Evolutionary conservation across 257 asterid genomes (phyloP).

Genomic region (Fraxinus anomala): DNA sequence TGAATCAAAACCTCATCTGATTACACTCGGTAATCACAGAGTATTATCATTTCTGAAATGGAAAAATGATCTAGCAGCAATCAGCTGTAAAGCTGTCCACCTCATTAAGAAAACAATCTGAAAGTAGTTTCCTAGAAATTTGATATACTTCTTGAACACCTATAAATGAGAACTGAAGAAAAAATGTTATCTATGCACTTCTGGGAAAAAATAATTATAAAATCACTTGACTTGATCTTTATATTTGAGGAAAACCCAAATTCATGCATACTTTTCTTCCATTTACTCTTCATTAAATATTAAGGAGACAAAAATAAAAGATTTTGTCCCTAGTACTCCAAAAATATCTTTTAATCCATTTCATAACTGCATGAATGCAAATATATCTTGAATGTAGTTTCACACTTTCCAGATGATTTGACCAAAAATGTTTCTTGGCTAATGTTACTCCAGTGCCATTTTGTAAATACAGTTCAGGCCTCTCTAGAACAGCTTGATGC

Average conservation of each 20-base stretch:
- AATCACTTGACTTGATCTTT: not conserved
- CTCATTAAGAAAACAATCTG: not conserved
- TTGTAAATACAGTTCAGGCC: not conserved
- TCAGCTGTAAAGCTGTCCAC: not conserved
- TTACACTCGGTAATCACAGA: not conserved
- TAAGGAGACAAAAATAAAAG: not conserved
- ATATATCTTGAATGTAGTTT: too few relatives aligned
- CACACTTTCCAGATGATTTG: not conserved
- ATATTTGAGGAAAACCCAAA: not conserved
- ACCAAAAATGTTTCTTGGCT: not conserved
- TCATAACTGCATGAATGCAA: not conserved
- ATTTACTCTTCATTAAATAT: conserved; percentile 1
- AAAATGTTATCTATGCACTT: not conserved
- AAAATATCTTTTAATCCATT: not conserved
- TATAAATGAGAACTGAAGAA: not conserved
- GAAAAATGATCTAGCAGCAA: not conserved
- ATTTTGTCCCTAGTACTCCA: not conserved
- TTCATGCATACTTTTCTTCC: not conserved
- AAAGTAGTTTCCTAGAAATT: not conserved
- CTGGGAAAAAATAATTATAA: not conserved
- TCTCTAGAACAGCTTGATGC: not conserved
- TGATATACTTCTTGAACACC: not conserved
- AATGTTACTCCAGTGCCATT: not conserved
- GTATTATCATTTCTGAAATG: not conserved
- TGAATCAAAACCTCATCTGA: not conserved